Evolutionary conservation across 352 stramenopile genomes (phyloP).

Genomic region (Blastocystis sp.): DNA sequence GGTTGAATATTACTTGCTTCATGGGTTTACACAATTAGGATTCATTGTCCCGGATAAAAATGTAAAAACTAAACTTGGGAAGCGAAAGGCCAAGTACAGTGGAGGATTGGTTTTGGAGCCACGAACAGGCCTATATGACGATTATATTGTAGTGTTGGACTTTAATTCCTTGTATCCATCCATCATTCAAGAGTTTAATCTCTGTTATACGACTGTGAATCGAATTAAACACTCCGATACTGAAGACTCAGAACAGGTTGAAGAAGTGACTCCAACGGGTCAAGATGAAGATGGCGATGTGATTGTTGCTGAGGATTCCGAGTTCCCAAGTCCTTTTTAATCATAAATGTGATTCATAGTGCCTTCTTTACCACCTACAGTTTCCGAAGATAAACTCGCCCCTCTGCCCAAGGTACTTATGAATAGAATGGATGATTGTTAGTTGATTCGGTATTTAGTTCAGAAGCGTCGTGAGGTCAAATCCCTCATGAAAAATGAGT

Average conservation of each 20-base stretch:
- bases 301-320: slow-evolving; percentile 72
- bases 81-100: slow-evolving; percentile 78
- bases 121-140: slow-evolving; percentile 99
- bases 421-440: neutral
- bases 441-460: slow-evolving; percentile 76
- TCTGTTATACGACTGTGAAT: slow-evolving; percentile 99
- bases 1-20: slow-evolving; percentile 98
- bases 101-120: slow-evolving; percentile 98
- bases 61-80: slow-evolving; percentile 60
- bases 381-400: slow-evolving; percentile 21
- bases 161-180: slow-evolving; percentile 99
- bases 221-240: slow-evolving; percentile 73
- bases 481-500: slow-evolving; percentile 89
- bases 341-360: neutral
- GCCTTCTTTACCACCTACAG: slow-evolving; percentile 4
- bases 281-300: slow-evolving; percentile 78
- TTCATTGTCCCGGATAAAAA: slow-evolving; percentile 93
- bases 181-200: slow-evolving; percentile 99
- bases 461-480: slow-evolving; percentile 96
- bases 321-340: slow-evolving; percentile 66
- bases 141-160: slow-evolving; percentile 98
- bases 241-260: slow-evolving; percentile 72
- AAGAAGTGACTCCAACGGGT: slow-evolving; percentile 74
- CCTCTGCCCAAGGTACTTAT: slow-evolving; percentile 58
- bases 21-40: slow-evolving; percentile 95